These are phyloP conservation scores for Blastocrithidia nonstop DNA, from an alignment of 208 protist species.

Conservation along the genomic window DNA sequence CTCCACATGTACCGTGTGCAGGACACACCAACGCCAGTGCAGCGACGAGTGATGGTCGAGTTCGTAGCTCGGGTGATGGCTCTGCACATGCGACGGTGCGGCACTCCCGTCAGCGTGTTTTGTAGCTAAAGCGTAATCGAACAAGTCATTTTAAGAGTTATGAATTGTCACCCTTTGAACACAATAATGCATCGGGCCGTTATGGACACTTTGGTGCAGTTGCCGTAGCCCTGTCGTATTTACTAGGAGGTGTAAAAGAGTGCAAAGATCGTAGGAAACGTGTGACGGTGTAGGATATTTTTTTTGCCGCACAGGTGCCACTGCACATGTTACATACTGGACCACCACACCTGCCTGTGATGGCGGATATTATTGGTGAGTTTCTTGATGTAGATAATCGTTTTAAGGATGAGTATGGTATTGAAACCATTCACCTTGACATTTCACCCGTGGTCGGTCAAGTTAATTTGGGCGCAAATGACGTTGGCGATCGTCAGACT, in stretches of 20 bases:
- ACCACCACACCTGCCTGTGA: conserved; percentile 43
- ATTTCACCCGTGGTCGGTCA: conserved; percentile 68
- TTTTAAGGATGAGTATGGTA: conserved; percentile 71
- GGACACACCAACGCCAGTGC: conserved; percentile 1
- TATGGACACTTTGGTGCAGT: conserved; percentile 67
- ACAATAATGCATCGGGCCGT: conserved; percentile 18
- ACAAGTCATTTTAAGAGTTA: conserved; percentile 64
- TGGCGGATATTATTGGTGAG: conserved; percentile 70
- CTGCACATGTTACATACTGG: conserved; percentile 70
- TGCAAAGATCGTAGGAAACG: conserved; percentile 56
- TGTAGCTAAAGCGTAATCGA: conserved; percentile 51
- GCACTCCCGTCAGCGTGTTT: conserved; percentile 50
- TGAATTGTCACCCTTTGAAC: conserved; percentile 21
- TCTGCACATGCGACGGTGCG: conserved; percentile 17
- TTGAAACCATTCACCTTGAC: conserved; percentile 69
- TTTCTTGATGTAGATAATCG: conserved; percentile 83
- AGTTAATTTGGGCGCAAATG: conserved; percentile 72
- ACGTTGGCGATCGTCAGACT: conserved; percentile 71
- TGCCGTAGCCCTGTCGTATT: conserved; percentile 58
- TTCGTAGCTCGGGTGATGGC: conserved; percentile 12
- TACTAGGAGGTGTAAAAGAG: conserved; percentile 49
- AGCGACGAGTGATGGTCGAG: conserved; percentile 6
- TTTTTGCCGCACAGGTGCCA: conserved; percentile 79
- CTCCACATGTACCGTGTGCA: background rate
- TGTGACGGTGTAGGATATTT: conserved; percentile 83